phyloP scores from a whole-genome alignment of 23 red algal species.

The Gracilaria caudata region DNA sequence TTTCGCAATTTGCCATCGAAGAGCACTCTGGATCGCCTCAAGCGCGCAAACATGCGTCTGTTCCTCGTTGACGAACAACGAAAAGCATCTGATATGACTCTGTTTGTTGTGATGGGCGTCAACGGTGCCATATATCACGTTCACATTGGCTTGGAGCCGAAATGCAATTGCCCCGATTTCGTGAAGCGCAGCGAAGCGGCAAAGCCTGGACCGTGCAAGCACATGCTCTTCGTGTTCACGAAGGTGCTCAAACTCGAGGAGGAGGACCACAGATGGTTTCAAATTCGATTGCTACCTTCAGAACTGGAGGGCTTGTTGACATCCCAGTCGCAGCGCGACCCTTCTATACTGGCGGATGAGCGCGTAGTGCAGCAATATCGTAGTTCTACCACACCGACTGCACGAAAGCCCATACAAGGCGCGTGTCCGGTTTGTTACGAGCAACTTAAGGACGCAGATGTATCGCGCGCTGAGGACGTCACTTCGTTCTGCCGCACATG shows the following conservation, averaged over 20 bases:
- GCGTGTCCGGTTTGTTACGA: constrained; percentile 39
- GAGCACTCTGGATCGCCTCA: background rate
- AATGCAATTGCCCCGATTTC: constrained; percentile 58
- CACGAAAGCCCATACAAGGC: constrained; percentile 13
- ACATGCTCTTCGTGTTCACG: constrained; percentile 39
- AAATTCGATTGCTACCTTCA: constrained; percentile 11
- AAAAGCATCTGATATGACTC: background rate
- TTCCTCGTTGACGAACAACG: constrained; percentile 10
- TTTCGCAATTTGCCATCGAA: constrained; percentile 14
- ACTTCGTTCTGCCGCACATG: constrained; percentile 27
- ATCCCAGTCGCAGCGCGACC: background rate
- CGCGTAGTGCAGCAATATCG: constrained; percentile 11
- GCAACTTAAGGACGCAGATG: background rate
- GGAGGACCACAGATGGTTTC: constrained; percentile 23
- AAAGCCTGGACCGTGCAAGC: constrained; percentile 43
- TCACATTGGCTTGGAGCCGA: constrained; percentile 27
- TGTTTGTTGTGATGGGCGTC: constrained; percentile 46
- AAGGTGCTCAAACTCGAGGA: constrained; percentile 20
- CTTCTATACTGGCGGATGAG: constrained; percentile 2
- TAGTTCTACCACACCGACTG: background rate
- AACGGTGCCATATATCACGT: constrained; percentile 34
- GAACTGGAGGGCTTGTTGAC: constrained; percentile 25
- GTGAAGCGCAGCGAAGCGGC: constrained; percentile 3
- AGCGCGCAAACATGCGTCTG: constrained; percentile 7
- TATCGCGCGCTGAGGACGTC: constrained; percentile 25